phyloP scores from a whole-genome alignment of 441 rosid species.

The Gossypium lobatum region DNA sequence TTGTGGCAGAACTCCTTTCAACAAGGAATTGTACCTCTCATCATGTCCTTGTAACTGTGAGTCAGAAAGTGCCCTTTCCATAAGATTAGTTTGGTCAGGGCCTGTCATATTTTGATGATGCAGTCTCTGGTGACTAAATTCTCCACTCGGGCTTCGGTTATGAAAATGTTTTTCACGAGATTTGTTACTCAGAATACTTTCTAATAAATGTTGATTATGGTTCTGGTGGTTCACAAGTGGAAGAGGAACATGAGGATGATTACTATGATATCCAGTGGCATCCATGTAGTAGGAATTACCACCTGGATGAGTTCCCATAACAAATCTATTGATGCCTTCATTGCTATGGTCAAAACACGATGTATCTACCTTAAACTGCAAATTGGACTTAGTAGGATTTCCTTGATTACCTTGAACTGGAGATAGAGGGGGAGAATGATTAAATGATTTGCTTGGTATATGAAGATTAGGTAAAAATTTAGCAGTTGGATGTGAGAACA shows the following conservation, averaged over 20 bases:
- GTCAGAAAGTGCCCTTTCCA: constrained; percentile 54
- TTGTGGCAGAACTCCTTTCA: constrained; percentile 29
- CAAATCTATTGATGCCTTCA: constrained; percentile 22
- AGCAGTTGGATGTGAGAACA: constrained; percentile 29
- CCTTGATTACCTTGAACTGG: constrained; percentile 35
- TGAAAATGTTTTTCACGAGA: constrained; percentile 28
- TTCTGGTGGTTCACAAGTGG: constrained; percentile 31
- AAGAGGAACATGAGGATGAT: constrained; percentile 26
- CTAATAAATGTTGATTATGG: constrained; percentile 32
- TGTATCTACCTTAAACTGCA: constrained; percentile 18
- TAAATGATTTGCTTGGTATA: constrained; percentile 27
- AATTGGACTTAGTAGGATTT: constrained; percentile 23
- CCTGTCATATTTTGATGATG: constrained; percentile 27
- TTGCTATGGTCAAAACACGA: constrained; percentile 16
- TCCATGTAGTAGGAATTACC: constrained; percentile 33
- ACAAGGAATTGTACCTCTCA: constrained; percentile 26
- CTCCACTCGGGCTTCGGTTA: constrained; percentile 40
- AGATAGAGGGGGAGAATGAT: constrained; percentile 45
- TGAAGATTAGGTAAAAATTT: constrained; percentile 27
- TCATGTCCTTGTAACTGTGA: constrained; percentile 44
- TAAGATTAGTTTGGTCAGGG: constrained; percentile 27
- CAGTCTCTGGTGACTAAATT: constrained; percentile 24
- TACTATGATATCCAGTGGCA: constrained; percentile 27
- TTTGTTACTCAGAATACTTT: constrained; percentile 30
- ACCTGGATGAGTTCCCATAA: constrained; percentile 21